These are phyloP conservation scores for Abrus pulchellus DNA, from an alignment of 306 rosid species.

Conservation along the genomic window DNA sequence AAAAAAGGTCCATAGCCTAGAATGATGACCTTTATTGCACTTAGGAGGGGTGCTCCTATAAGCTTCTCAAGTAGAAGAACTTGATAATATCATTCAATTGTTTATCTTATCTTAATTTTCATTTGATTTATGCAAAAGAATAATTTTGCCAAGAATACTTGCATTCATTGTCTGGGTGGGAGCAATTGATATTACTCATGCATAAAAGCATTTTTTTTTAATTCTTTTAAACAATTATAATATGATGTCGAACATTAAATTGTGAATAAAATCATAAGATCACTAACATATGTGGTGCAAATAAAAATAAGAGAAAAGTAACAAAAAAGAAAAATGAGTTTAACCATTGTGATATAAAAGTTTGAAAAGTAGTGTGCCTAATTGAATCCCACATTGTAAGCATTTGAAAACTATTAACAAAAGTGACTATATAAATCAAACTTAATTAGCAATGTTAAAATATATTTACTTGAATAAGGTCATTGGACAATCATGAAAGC, in stretches of 20 bases:
- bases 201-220: no score
- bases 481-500: conserved; percentile 11
- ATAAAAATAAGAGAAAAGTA: not conserved
- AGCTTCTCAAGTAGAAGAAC: conserved; percentile 59
- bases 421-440: not conserved
- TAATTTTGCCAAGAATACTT: no score
- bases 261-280: not conserved
- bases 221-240: no score
- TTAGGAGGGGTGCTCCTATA: conserved; percentile 25
- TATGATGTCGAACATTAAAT: not conserved
- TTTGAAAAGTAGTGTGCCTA: not conserved
- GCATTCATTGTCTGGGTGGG: no score
- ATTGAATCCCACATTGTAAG: not conserved
- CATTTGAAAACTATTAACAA: not conserved
- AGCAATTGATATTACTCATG: no score
- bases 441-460: not conserved
- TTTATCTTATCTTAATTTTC: no score
- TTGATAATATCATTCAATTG: not conserved
- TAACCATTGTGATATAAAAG: not conserved
- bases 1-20: conserved; percentile 56
- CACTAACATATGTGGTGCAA: not conserved
- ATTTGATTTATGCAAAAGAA: no score
- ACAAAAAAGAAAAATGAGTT: no score
- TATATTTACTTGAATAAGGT: conserved; percentile 31
- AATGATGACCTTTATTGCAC: conserved; percentile 65